phyloP scores from a whole-genome alignment of 306 rosid species.

The Inga leiocalycina region DNA sequence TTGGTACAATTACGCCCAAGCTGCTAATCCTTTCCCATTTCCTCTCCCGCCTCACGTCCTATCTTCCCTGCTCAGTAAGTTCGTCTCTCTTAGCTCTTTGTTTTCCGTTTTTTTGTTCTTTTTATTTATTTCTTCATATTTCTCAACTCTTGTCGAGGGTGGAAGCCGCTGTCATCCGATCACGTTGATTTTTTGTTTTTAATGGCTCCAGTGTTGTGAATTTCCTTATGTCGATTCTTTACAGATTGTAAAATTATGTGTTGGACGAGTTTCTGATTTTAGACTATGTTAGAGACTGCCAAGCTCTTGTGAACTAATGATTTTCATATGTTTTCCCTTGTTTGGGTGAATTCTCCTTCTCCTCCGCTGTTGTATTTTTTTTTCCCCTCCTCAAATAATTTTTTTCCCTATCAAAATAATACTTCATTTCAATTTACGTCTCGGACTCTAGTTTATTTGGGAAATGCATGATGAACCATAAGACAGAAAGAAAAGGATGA shows the following conservation, averaged over 20 bases:
- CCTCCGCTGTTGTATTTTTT: not conserved
- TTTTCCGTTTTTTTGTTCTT: not conserved
- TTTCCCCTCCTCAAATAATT: not conserved
- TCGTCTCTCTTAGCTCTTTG: not conserved
- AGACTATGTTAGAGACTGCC: not conserved
- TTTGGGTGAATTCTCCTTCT: not conserved
- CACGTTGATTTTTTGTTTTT: not conserved
- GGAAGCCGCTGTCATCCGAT: not conserved
- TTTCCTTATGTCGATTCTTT: not conserved
- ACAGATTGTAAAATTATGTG: not conserved
- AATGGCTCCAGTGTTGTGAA: not conserved
- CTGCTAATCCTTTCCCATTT: not conserved
- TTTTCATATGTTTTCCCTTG: not conserved
- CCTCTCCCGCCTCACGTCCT: not conserved
- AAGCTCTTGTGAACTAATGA: no score
- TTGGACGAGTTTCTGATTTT: not conserved
- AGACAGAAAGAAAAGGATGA: not conserved
- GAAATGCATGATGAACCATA: not conserved
- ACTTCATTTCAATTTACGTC: not conserved
- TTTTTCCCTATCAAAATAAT: not conserved
- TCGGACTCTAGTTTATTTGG: not conserved
- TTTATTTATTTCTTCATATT: not conserved
- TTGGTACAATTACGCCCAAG: no score
- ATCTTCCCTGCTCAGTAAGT: not conserved
- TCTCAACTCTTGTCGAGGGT: no score